phyloP scores from a whole-genome alignment of 768 basidiomycete species.

The Suillus lakei region DNA sequence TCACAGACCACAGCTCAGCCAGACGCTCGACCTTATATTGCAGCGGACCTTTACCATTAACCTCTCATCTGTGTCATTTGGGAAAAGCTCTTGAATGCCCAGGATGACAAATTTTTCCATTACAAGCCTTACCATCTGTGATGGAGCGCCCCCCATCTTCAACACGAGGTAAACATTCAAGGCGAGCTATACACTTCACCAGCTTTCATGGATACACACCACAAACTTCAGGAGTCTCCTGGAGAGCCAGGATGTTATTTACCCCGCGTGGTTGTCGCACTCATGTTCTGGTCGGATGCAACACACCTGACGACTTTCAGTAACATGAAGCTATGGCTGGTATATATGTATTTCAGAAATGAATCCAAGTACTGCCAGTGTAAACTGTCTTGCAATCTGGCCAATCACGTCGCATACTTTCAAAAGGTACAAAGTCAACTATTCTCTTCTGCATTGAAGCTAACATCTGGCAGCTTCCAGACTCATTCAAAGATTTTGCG shows the following conservation, averaged over 20 bases:
- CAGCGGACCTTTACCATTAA: conserved; percentile 24
- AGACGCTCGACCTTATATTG: conserved; percentile 5
- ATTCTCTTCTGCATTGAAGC: too few relatives aligned
- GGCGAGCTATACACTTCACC: conserved; percentile 19
- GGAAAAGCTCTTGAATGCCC: conserved; percentile 15
- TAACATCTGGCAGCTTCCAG: conserved; percentile 22
- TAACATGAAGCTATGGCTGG: conserved; percentile 19
- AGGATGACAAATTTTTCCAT: conserved; percentile 21
- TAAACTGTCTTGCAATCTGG: conserved; percentile 15
- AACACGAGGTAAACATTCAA: conserved; percentile 17
- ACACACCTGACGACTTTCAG: conserved; percentile 29
- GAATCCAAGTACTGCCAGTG: conserved; percentile 25
- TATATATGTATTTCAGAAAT: conserved; percentile 25
- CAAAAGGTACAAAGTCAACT: conserved; percentile 8
- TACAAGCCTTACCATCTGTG: conserved; percentile 31
- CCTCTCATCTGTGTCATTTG: conserved; percentile 20
- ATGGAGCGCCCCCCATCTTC: conserved; percentile 24
- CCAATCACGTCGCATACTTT: conserved; percentile 17
- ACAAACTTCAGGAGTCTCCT: conserved; percentile 17
- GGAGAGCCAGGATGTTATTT: conserved; percentile 17
- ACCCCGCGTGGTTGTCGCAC: conserved; percentile 14
- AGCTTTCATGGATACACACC: conserved; percentile 15
- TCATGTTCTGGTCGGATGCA: conserved; percentile 33
- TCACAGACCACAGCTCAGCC: not conserved
- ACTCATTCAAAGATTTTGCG: conserved; percentile 11